Evolutionary conservation across 805 yeast species (phyloP).

Genomic region (Soucietia sequanensis): DNA sequence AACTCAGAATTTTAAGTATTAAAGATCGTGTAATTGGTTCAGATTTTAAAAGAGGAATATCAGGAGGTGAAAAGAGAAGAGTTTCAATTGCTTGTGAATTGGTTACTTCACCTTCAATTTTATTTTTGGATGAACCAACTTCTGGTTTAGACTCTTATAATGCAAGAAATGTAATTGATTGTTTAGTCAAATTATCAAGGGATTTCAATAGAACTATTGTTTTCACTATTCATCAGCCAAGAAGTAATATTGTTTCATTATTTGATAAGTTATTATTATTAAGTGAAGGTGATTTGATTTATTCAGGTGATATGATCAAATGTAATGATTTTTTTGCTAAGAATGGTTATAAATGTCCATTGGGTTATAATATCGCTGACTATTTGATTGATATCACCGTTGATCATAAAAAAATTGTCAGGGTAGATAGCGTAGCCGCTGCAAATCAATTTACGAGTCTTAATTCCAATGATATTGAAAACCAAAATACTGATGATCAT

Average conservation of each 20-base stretch:
- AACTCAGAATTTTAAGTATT: slow-evolving; percentile 78
- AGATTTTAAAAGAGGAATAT: slow-evolving; percentile 85
- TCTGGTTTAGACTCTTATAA: slow-evolving; percentile 94
- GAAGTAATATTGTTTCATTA: slow-evolving; percentile 89
- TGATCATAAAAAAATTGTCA: slow-evolving; percentile 43
- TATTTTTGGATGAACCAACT: slow-evolving; percentile 90
- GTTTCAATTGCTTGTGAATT: slow-evolving; percentile 93
- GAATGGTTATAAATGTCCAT: slow-evolving; percentile 80
- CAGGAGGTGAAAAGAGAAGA: slow-evolving; percentile 90
- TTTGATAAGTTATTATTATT: slow-evolving; percentile 81
- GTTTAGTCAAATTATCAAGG: slow-evolving; percentile 74
- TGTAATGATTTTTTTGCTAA: slow-evolving; percentile 73
- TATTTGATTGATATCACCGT: slow-evolving; percentile 89
- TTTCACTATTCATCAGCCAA: slow-evolving; percentile 94
- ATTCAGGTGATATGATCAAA: slow-evolving; percentile 78
- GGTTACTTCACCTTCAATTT: slow-evolving; percentile 81
- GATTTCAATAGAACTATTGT: slow-evolving; percentile 84
- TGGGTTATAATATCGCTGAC: slow-evolving; percentile 92
- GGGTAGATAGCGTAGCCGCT: slow-evolving; percentile 12
- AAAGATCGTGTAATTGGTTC: slow-evolving; percentile 87
- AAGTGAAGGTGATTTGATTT: slow-evolving; percentile 82
- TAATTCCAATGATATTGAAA: slow-evolving; percentile 4
- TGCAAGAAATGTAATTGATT: slow-evolving; percentile 87
- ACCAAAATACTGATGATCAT: slow-evolving; percentile 8
- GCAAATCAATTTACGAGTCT: slow-evolving; percentile 6